phyloP scores from a whole-genome alignment of 345 rosid genomes.

The Salix caprea region DNA sequence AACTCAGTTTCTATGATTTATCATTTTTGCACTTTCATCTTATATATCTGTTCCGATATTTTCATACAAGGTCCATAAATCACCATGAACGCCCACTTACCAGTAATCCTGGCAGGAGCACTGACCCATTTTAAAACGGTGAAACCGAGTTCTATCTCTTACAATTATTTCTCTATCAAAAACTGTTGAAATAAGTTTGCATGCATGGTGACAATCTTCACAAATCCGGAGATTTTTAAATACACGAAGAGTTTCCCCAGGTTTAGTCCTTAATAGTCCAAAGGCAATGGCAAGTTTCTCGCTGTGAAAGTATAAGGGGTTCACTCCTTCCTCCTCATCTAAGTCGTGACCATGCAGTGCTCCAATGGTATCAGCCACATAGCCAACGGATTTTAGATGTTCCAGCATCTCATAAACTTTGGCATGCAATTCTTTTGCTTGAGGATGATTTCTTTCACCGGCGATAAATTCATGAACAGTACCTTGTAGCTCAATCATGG shows the following conservation, averaged over 20 bases:
- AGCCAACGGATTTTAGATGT: conserved; percentile 27
- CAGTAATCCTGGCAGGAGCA: conserved; percentile 42
- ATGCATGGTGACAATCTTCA: conserved; percentile 37
- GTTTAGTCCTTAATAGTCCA: conserved; percentile 31
- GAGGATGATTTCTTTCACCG: conserved; percentile 32
- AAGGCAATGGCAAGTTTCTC: conserved; percentile 47
- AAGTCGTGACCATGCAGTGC: conserved; percentile 23
- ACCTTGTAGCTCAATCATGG: conserved; percentile 35
- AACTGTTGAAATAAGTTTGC: conserved; percentile 36
- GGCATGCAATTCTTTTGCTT: conserved; percentile 26
- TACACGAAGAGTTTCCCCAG: conserved; percentile 27
- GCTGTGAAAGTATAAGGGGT: conserved; percentile 26
- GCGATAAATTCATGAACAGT: conserved; percentile 30
- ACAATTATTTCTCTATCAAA: conserved; percentile 29
- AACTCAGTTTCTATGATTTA: too few relatives aligned
- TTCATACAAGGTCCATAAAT: too few relatives aligned
- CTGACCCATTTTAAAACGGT: conserved; percentile 28
- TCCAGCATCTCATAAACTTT: conserved; percentile 34
- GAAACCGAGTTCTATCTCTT: conserved; percentile 36
- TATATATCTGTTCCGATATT: too few relatives aligned
- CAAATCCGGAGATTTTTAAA: conserved; percentile 30
- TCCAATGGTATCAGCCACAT: conserved; percentile 26
- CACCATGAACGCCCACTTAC: background rate
- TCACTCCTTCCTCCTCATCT: conserved; percentile 19
- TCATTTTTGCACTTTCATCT: too few relatives aligned